Evolutionary conservation across 2,329 filamentous ascomycete genomes (phyloP), one percentile per base, ranked within the genome.

Genomic region (Curvularia sp.): DNA sequence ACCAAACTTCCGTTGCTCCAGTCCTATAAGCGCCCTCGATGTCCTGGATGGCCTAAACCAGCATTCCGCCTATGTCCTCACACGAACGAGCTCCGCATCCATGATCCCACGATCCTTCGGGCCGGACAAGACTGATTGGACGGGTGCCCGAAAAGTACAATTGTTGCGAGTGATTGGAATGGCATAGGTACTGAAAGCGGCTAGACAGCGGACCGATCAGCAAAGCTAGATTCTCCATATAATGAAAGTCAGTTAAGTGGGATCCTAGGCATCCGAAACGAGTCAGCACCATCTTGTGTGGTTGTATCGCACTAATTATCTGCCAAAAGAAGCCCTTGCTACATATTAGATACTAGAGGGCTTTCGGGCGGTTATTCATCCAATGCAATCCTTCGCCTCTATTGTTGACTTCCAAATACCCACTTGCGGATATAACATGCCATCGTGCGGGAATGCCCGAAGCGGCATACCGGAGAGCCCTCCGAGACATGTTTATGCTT

Each of bases 381-480:
- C 5, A 20, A 28, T 42, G 24, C 10, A 35, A 35, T n/a, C 8
- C 20, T 20, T 12, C 0, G 18, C 12, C n/a, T 20, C 31, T 9
- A 8, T 8, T 1, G 1, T 42, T 35, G 26, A 18, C 0, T 2
- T 0, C 10, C 33, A 50, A 15, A 1, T 24, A 44, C 9, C 6
- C 22, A 6, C 15, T 8, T 5, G 4, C 30, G 42, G 26, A 9
- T 33, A 10, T n/a, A 4, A 5, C 18, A 44, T 20, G 22, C 43
- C 24, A 20, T 50, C 3, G 42, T 10, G 20, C 52, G 39, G 46
- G 5, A 46, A 41, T 50, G 26, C 52, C 47, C n/a, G 3, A 58
- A 58, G 13, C 41, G 47, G 56, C 33, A 58, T 47, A 12, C 56
- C 52, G 52, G 52, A 50, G n/a, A 18, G 20, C 20, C n/a, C 12